Conservation (phyloP, 768 basidiomycete species). For the Gloeophyllum trabeum region DNA sequence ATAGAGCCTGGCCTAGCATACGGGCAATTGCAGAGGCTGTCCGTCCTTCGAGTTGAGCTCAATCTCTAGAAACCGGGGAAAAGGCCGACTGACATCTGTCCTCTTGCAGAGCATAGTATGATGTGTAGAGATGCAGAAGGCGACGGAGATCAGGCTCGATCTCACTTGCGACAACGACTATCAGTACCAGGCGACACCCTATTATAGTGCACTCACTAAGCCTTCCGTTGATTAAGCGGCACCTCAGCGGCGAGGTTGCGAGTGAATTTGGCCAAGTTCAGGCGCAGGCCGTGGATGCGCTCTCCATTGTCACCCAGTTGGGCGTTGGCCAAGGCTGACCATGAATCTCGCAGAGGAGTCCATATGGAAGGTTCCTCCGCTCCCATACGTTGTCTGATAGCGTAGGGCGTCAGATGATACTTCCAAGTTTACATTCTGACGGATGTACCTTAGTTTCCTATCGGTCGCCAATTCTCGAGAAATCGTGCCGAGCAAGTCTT, state of each 20-base stretch:
- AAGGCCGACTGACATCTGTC: conserved; percentile 32
- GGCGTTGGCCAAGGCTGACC: conserved; percentile 18
- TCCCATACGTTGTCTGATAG: conserved; percentile 23
- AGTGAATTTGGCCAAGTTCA: conserved; percentile 63
- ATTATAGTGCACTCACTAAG: conserved; percentile 46
- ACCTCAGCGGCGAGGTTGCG: conserved; percentile 77
- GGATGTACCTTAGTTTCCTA: not conserved
- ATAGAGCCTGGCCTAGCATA: conserved; percentile 65
- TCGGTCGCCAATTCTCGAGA: not conserved
- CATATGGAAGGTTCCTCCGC: conserved; percentile 35
- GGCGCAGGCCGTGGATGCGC: conserved; percentile 25
- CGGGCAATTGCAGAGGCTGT: conserved; percentile 57
- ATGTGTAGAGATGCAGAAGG: conserved; percentile 63
- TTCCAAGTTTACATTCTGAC: too few relatives aligned
- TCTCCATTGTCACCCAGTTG: conserved; percentile 10
- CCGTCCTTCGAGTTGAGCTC: conserved; percentile 6
- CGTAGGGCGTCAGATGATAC: not conserved
- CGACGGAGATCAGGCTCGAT: conserved; percentile 62
- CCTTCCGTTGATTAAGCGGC: conserved; percentile 55
- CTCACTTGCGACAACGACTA: conserved; percentile 27
- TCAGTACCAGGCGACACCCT: not conserved
- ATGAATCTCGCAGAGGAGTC: conserved; percentile 48
- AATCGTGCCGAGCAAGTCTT: not conserved
- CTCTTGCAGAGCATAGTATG: conserved; percentile 63
- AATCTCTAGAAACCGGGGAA: not conserved